Base-by-base conservation (phyloP, 768 basidiomycete genomes). In the Polyporus arcularius region DNA sequence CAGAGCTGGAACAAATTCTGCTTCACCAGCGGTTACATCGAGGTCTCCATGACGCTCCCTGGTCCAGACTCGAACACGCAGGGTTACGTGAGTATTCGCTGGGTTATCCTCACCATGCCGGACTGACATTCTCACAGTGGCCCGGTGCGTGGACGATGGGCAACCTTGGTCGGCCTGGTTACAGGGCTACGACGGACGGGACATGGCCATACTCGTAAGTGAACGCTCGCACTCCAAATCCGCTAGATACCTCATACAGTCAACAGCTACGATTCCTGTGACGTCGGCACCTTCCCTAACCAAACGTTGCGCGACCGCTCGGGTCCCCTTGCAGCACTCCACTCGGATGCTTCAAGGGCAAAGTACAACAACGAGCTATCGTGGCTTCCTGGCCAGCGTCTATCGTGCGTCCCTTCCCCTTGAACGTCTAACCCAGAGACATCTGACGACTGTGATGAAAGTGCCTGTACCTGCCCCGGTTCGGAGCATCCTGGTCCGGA, bases 1-100 rank as follows among this genome's bases (percentile, higher is more conserved):
- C 91, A 94, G 75, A 85, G 84, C 42, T 95, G 93, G 92, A 94
- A 94, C 74, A 92, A 94, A 78, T 87, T 94, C 68, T 94, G 90
- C 73, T 93, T 92, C 68, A 85, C 89, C 31, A 83, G 82, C 30
- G 92, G 92, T 4, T 81, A 82, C 73, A 82, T 94, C 61, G 93
- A 94, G 76, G 84, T 88, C 16, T 70, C 77, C 3, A 76, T 86
- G 9, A 77, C 78, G 0, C 74, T 90, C 4, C 88, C 88, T 0
- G 88, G 88, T 0, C 79, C 83, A 5, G 76, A 84, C 62, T 78
- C 80, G n/a, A 68, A 75, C 48, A 80, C 85, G 3, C 59, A 62
- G 53, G 83, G 82, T 31, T 81, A 79, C 66, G 79, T 80, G 64
- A 61, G 79, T 75, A 30, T 16, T 31, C 32, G 10, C 46, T 40